A percentile compares a stretch with the other conserved stretches of the same genome.
These are phyloP conservation scores for Candida coquimbonensis DNA, from an alignment of 805 yeast species.

Conservation along the genomic window DNA sequence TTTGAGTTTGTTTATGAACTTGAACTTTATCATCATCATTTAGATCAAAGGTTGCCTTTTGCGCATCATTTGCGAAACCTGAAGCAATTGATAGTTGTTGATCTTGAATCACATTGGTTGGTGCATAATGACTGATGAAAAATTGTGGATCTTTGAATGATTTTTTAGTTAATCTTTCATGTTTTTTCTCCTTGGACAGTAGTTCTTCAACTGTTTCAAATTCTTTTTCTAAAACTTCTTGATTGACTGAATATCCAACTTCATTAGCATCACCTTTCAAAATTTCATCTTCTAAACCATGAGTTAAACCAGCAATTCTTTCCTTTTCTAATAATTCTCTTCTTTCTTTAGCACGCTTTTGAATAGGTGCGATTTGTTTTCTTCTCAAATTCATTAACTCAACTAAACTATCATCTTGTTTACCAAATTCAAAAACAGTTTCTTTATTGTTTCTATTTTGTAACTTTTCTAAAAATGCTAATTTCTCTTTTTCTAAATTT, in stretches of 20 bases:
- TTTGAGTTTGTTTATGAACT: conserved; percentile 56
- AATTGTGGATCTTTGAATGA: conserved; percentile 69
- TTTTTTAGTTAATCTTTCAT: conserved; percentile 26
- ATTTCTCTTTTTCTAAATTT: conserved; percentile 67
- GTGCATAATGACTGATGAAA: conserved; percentile 86
- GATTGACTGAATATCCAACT: conserved; percentile 40
- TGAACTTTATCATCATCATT: conserved; percentile 69
- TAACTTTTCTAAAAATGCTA: conserved; percentile 62
- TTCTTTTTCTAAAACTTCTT: conserved; percentile 29
- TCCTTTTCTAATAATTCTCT: conserved; percentile 63
- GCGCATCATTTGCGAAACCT: conserved; percentile 79
- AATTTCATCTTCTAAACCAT: conserved; percentile 67
- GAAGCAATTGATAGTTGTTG: conserved; percentile 50
- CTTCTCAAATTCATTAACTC: conserved; percentile 84
- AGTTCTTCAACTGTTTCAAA: conserved; percentile 35
- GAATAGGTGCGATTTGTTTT: conserved; percentile 82
- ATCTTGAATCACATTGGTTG: conserved; percentile 74
- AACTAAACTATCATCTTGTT: conserved; percentile 59
- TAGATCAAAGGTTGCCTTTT: conserved; percentile 80
- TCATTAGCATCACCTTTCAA: conserved; percentile 44
- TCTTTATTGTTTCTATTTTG: conserved; percentile 68
- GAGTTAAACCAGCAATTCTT: conserved; percentile 67
- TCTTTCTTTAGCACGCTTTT: conserved; percentile 67
- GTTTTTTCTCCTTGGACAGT: conserved; percentile 9
- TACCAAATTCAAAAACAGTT: conserved; percentile 88